A percentile compares a stretch with the other conserved stretches of the same genome.
These are phyloP conservation scores for Primulina tabacum DNA, from an alignment of 257 asterid species.

Conservation along the genomic window DNA sequence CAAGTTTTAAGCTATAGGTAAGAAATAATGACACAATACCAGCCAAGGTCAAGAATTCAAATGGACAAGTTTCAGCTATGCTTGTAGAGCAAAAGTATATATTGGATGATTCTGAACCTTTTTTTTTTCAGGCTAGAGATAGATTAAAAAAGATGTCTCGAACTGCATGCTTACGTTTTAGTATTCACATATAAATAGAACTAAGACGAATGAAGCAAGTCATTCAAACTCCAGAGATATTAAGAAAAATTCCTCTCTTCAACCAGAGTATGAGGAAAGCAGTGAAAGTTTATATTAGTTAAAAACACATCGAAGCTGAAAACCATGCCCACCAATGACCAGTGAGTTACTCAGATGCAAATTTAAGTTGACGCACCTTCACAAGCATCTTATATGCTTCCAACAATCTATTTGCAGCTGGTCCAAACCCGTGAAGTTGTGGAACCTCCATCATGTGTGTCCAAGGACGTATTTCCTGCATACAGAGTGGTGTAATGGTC, in stretches of 20 bases:
- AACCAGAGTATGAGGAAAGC: slow-evolving; percentile 12
- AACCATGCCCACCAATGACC: neutral
- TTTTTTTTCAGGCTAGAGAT: slow-evolving; percentile 2
- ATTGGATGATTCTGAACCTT: neutral
- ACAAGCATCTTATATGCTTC: slow-evolving; percentile 97
- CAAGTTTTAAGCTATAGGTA: neutral
- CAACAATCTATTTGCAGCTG: neutral
- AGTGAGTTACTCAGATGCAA: slow-evolving; percentile 15
- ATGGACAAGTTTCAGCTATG: slow-evolving; percentile 1
- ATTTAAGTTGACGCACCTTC: slow-evolving; percentile 56
- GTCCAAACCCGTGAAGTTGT: neutral
- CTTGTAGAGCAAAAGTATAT: neutral
- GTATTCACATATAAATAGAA: neutral
- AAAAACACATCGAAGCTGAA: neutral
- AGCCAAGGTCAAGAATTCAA: neutral
- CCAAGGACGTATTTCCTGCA: slow-evolving; percentile 86
- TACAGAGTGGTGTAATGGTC: neutral
- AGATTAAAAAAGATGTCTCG: neutral
- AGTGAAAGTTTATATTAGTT: neutral
- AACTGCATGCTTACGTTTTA: neutral
- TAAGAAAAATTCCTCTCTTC: neutral
- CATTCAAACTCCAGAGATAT: neutral
- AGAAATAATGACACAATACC: neutral
- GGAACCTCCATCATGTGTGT: neutral
- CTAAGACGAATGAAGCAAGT: neutral